Percentiles rank a stretch among this genome's conserved stretches.
These are phyloP conservation scores for Penicillium simplicissimum DNA, from an alignment of 495 filamentous ascomycete species.

Conservation along the genomic window DNA sequence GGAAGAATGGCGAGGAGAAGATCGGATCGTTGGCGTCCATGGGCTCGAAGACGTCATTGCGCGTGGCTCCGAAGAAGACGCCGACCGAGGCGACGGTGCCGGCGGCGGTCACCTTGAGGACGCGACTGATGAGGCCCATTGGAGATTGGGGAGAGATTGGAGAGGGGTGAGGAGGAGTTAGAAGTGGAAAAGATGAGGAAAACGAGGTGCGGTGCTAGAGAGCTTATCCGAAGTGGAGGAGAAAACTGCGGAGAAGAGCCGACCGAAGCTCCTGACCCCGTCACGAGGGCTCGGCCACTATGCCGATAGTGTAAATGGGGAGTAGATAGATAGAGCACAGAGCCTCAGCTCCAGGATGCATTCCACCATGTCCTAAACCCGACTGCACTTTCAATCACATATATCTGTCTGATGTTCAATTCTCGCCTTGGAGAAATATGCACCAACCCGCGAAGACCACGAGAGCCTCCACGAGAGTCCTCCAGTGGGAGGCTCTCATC, in stretches of 20 bases:
- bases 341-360: too few relatives aligned
- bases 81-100: conserved; percentile 45
- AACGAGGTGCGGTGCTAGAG: not conserved
- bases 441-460: too few relatives aligned
- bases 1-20: conserved; percentile 55
- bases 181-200: not conserved
- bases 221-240: not conserved
- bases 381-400: too few relatives aligned
- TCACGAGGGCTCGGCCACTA: conserved; percentile 3
- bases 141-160: not conserved
- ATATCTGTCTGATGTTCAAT: too few relatives aligned
- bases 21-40: conserved; percentile 61
- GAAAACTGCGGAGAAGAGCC: not conserved
- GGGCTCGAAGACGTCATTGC: conserved; percentile 47
- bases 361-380: too few relatives aligned
- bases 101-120: conserved; percentile 44
- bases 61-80: conserved; percentile 45
- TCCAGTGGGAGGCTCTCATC: too few relatives aligned
- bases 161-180: not conserved
- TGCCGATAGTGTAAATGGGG: not conserved
- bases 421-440: too few relatives aligned
- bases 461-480: too few relatives aligned
- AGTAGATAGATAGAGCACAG: too few relatives aligned
- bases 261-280: conserved; percentile 6
- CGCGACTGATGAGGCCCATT: conserved; percentile 52